Percentiles rank a stretch among this genome's conserved stretches.
phyloP scores from a whole-genome alignment of 2,329 filamentous ascomycete genomes.

The Pseudogymnoascus sp. region DNA sequence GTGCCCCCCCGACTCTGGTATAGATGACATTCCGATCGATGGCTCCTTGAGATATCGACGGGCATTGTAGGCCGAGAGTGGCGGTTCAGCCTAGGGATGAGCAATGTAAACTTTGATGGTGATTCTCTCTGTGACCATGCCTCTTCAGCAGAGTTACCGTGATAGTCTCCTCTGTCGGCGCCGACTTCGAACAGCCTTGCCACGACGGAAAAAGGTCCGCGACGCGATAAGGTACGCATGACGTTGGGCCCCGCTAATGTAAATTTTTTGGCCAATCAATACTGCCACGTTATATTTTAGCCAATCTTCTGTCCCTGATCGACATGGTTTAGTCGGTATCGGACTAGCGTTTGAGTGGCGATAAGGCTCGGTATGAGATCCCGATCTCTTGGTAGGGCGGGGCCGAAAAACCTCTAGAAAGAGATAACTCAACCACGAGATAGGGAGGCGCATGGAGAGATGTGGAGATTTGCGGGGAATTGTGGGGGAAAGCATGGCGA shows the following conservation, averaged over 20 bases:
- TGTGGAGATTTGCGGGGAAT: conserved; percentile 6
- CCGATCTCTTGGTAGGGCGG: background rate
- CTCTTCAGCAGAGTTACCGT: background rate
- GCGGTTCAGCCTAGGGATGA: background rate
- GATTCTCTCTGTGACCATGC: background rate
- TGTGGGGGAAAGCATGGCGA: background rate
- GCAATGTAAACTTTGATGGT: background rate
- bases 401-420: background rate
- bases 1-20: background rate
- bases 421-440: background rate
- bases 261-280: background rate
- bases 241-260: background rate
- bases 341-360: background rate
- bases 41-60: conserved; percentile 9
- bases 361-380: conserved; percentile 8
- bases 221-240: background rate
- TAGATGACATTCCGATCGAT: conserved; percentile 7
- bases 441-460: conserved; percentile 7
- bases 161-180: background rate
- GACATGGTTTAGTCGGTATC: background rate
- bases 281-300: background rate
- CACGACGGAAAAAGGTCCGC: background rate
- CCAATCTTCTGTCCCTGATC: conserved; percentile 6
- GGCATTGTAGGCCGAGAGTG: conserved; percentile 5
- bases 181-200: background rate